Evolutionary conservation across 345 rosid species (phyloP).

Genomic region (Eutrema yunnanense): DNA sequence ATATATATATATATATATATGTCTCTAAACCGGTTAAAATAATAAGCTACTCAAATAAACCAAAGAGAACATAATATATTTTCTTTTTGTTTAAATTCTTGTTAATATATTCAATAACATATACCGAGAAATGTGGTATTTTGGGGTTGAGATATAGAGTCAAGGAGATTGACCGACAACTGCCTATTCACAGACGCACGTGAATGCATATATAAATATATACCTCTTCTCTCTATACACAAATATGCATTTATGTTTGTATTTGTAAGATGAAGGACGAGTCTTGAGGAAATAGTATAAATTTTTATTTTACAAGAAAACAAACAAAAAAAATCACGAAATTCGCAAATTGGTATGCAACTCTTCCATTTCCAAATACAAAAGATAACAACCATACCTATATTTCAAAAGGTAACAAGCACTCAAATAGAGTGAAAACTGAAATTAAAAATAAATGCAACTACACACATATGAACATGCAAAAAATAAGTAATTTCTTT

Average conservation of each 20-base stretch:
- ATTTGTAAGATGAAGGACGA: neutral
- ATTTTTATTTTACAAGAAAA: neutral
- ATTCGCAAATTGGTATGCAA: too few relatives aligned
- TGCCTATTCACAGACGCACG: constrained; percentile 64
- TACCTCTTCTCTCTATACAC: neutral
- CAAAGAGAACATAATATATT: neutral
- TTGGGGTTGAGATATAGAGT: neutral
- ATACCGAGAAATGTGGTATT: neutral
- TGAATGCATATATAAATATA: constrained; percentile 52
- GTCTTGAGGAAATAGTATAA: neutral
- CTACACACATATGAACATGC: neutral
- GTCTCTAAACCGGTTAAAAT: neutral
- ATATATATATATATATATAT: too few relatives aligned
- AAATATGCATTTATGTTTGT: constrained; percentile 1
- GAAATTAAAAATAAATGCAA: neutral
- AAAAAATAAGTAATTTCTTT: neutral
- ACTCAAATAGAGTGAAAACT: neutral
- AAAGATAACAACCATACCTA: neutral
- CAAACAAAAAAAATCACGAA: neutral
- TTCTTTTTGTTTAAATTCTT: too few relatives aligned
- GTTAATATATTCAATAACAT: neutral
- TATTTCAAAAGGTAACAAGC: neutral
- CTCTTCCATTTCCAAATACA: too few relatives aligned
- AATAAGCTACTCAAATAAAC: neutral
- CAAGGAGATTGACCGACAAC: constrained; percentile 50